phyloP scores from a whole-genome alignment of 345 rosid genomes.

The Bretschneidera sinensis region DNA sequence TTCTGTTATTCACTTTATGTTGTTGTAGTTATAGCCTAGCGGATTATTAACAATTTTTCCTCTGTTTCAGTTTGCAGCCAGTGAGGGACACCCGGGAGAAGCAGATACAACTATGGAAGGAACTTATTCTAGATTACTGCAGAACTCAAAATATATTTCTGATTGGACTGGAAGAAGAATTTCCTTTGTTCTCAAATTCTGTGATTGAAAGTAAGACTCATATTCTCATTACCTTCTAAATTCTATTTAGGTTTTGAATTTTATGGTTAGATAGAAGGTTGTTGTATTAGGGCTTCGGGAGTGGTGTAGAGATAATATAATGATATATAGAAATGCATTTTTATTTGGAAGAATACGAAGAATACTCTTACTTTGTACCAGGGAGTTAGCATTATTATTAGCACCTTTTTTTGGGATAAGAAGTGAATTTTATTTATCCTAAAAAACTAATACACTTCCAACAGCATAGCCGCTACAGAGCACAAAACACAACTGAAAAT shows the following conservation, averaged over 20 bases:
- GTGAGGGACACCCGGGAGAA: slow-evolving; percentile 95
- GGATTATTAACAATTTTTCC: background rate
- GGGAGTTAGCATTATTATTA: background rate
- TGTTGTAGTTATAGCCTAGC: background rate
- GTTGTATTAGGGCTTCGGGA: background rate
- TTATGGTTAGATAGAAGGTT: background rate
- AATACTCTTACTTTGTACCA: no score
- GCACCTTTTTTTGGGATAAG: no score
- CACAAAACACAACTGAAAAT: no score
- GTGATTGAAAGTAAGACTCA: slow-evolving; percentile 63
- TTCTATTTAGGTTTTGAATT: background rate
- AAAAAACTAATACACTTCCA: no score
- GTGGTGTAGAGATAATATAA: background rate
- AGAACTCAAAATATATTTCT: slow-evolving; percentile 60
- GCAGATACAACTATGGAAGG: slow-evolving; percentile 92
- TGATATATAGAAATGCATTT: no score
- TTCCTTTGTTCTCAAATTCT: slow-evolving; percentile 77
- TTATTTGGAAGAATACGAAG: no score
- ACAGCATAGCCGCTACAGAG: no score
- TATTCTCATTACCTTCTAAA: background rate
- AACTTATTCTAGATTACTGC: slow-evolving; percentile 80
- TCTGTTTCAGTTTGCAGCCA: slow-evolving; percentile 69
- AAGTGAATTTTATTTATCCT: no score
- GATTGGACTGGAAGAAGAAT: slow-evolving; percentile 74
- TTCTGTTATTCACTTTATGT: background rate